phyloP scores from a whole-genome alignment of 2,329 filamentous ascomycete genomes.

The Beauveria medogensis region DNA sequence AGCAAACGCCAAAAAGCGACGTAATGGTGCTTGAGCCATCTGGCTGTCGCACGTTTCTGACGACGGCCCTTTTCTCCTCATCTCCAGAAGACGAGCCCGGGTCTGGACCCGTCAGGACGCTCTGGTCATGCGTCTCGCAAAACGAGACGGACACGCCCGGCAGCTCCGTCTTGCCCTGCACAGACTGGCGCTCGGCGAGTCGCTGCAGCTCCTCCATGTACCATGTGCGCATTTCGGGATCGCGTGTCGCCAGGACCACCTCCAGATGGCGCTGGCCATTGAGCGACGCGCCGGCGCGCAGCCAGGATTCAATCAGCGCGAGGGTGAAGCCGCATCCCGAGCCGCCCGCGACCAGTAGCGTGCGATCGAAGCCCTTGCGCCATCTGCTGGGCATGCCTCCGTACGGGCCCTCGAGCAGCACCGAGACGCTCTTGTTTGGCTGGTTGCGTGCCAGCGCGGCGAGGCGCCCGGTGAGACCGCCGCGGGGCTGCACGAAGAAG shows the following conservation, averaged over 20 bases:
- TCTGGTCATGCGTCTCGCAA: constrained; percentile 6
- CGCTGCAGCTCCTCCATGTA: constrained; percentile 18
- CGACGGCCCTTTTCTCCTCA: background rate
- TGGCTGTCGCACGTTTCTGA: background rate
- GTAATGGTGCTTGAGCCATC: background rate
- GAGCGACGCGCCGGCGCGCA: background rate
- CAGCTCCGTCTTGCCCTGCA: background rate
- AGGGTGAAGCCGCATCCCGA: constrained; percentile 47
- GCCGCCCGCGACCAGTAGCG: constrained; percentile 45
- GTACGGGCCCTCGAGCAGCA: constrained; percentile 52
- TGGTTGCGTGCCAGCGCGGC: constrained; percentile 28
- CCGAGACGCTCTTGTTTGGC: constrained; percentile 30
- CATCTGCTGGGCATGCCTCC: constrained; percentile 38
- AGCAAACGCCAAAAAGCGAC: constrained; percentile 8
- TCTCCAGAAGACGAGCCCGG: background rate
- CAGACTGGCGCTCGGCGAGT: constrained; percentile 9
- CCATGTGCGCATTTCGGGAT: constrained; percentile 20
- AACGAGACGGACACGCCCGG: constrained; percentile 10
- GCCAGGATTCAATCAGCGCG: constrained; percentile 34
- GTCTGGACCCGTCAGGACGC: background rate
- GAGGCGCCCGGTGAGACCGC: constrained; percentile 41
- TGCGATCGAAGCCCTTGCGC: constrained; percentile 30
- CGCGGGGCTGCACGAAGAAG: constrained; percentile 44
- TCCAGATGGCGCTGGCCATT: background rate
- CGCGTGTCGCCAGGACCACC: constrained; percentile 24